Conservation (phyloP, 1,284 basidiomycete genomes). For the Leccinum pseudoinsigne region DNA sequence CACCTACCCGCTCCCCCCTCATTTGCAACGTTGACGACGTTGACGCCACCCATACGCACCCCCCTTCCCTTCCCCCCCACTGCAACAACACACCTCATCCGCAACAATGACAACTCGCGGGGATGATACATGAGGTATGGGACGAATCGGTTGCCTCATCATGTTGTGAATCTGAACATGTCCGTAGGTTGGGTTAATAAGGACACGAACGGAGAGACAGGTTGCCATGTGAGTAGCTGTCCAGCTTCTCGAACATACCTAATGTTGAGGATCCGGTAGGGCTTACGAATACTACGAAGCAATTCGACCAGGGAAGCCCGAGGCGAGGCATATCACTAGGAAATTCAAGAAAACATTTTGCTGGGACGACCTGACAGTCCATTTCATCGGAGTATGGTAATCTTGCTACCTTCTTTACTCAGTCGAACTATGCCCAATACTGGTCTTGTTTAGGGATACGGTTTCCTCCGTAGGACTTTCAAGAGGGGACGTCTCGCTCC, state of each 20-base stretch:
- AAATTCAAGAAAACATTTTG: not conserved
- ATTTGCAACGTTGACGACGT: too few relatives aligned
- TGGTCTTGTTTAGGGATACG: conserved; percentile 35
- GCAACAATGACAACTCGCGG: not conserved
- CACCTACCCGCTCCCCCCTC: too few relatives aligned
- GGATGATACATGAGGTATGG: conserved; percentile 2
- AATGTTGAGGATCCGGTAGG: conserved; percentile 16
- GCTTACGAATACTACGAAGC: conserved; percentile 36
- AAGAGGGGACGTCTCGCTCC: conserved; percentile 20
- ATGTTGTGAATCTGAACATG: not conserved
- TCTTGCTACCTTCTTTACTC: not conserved
- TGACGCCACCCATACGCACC: too few relatives aligned
- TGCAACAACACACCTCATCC: too few relatives aligned
- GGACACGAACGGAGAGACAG: conserved; percentile 1
- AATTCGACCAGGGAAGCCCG: conserved; percentile 2
- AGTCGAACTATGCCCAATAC: not conserved
- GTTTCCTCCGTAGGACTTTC: conserved; percentile 34
- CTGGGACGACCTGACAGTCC: conserved; percentile 18
- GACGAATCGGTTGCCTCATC: not conserved
- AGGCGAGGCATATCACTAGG: not conserved
- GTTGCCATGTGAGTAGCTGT: conserved; percentile 4
- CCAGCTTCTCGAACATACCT: not conserved
- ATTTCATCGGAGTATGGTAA: conserved; percentile 39
- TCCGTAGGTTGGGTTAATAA: conserved; percentile 21
- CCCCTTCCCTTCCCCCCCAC: too few relatives aligned